Base-by-base conservation (phyloP, 2,329 filamentous ascomycete genomes). In the Diaporthe sp. region DNA sequence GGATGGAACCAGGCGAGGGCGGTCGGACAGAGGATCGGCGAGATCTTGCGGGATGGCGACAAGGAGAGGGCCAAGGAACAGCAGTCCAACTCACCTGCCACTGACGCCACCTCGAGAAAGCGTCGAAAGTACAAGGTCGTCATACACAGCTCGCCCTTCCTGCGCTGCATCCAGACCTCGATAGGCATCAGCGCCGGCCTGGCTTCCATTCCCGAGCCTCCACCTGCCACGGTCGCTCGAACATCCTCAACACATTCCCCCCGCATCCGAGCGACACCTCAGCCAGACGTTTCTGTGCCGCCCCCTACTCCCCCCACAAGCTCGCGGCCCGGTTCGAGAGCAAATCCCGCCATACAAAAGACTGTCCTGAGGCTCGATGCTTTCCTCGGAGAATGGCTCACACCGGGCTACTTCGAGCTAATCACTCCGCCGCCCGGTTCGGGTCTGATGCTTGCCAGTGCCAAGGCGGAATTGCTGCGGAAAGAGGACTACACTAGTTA, bases 371-470 rank as follows among this genome's bases (percentile, higher is more conserved):
- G 97, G 0, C 89, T 99, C 8, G 97, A 99, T 83, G 93, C 96
- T 0, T 98, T 97, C 80, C 88, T 99, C 0, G 96, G 97, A 65
- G 97, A 99, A 86, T 99, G 97, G 97, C 88, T 98, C 39, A 94
- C 94, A 2, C 94, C 95, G 1, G 93, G 96, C 80, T 99, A 99
- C 82, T 99, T 96, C 80, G 95, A 98, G 76, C 89, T 94, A 70
- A 98, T 98, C 77, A 96, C 94, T 0, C 94, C 95, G 4, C 97
- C 97, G 15, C 97, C 97, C 0, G 91, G 92, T 56, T 96, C 95
- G 4, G 90, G 93, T 5, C 90, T 97, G 84, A 97, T 99, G 94
- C 88, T 98, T 3, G 94, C 94, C 35, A 91, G 91, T 53, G 96
- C 97, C 39, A 98, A 98, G 83, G 94, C 94, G 12, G 94, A 97